Conservation (phyloP, 139 green algal genomes). For the Tetratostichococcus sp. region DNA sequence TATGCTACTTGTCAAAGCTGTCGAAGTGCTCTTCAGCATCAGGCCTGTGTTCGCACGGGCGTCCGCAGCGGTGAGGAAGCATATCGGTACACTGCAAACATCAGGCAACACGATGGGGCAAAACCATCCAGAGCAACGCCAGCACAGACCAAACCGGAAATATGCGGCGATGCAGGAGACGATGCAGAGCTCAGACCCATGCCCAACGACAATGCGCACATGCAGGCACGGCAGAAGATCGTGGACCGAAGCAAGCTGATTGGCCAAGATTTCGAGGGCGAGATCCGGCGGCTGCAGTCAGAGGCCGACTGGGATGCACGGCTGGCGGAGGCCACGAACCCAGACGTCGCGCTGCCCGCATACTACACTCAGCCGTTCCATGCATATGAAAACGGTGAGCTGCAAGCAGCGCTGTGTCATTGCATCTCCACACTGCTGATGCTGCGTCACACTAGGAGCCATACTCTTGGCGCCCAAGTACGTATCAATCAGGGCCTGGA, state of each 20-base stretch:
- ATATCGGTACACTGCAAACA: too few species aligned
- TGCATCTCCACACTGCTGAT: too few species aligned
- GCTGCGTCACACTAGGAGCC: too few species aligned
- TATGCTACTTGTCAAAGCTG: slow-evolving; percentile 37
- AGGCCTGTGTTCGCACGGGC: slow-evolving; percentile 59
- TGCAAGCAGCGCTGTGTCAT: too few species aligned
- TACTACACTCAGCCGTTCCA: slow-evolving; percentile 80
- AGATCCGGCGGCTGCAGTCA: slow-evolving; percentile 45
- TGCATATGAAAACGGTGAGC: slow-evolving; percentile 43
- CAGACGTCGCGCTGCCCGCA: slow-evolving; percentile 35
- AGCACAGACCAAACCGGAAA: too few species aligned
- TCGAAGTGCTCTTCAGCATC: slow-evolving; percentile 67
- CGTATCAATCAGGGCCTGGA: too few species aligned
- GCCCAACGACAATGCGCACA: too few species aligned
- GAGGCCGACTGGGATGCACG: slow-evolving; percentile 53
- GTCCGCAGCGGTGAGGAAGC: slow-evolving; percentile 27
- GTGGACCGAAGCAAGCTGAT: slow-evolving; percentile 57
- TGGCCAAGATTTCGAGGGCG: slow-evolving; percentile 62
- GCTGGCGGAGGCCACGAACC: slow-evolving; percentile 31
- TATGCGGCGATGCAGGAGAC: too few species aligned
- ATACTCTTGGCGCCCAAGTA: too few species aligned
- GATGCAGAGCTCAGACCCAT: too few species aligned
- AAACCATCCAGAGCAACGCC: too few species aligned
- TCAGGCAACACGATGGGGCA: too few species aligned
- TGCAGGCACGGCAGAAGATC: slow-evolving; percentile 63